Conservation (phyloP, 805 yeast species). For the Metschnikowia sp. region DNA sequence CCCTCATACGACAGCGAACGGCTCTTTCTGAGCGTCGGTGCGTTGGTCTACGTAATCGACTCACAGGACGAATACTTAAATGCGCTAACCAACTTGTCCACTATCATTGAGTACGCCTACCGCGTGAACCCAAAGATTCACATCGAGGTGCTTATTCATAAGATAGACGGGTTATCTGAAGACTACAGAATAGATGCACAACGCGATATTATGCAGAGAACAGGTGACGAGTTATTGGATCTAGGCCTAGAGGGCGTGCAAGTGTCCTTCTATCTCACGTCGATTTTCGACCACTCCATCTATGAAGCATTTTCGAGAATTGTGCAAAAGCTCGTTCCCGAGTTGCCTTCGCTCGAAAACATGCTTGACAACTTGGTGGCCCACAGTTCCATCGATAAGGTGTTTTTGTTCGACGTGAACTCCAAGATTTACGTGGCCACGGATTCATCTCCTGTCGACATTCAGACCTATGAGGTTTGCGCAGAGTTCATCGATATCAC, state of each 20-base stretch:
- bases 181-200: conserved; percentile 94
- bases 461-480: conserved; percentile 93
- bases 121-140: conserved; percentile 80
- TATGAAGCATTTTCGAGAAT: conserved; percentile 94
- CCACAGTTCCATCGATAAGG: conserved; percentile 88
- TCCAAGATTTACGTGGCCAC: conserved; percentile 95
- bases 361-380: conserved; percentile 84
- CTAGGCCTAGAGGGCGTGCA: conserved; percentile 89
- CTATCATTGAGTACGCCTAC: conserved; percentile 84
- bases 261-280: conserved; percentile 85
- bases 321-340: conserved; percentile 86
- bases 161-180: conserved; percentile 91
- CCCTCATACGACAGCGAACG: conserved; percentile 77
- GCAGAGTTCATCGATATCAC: conserved; percentile 96
- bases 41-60: conserved; percentile 91
- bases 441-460: conserved; percentile 92
- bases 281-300: conserved; percentile 92
- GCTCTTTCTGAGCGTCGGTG: conserved; percentile 78
- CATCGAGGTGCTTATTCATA: conserved; percentile 91
- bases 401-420: conserved; percentile 85
- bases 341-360: conserved; percentile 82
- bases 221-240: conserved; percentile 88
- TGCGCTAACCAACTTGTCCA: conserved; percentile 83
- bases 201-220: conserved; percentile 93
- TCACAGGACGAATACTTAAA: conserved; percentile 92